Evolutionary conservation across 108 stramenopile species (phyloP).

Genomic region (Bacterosira constricta): DNA sequence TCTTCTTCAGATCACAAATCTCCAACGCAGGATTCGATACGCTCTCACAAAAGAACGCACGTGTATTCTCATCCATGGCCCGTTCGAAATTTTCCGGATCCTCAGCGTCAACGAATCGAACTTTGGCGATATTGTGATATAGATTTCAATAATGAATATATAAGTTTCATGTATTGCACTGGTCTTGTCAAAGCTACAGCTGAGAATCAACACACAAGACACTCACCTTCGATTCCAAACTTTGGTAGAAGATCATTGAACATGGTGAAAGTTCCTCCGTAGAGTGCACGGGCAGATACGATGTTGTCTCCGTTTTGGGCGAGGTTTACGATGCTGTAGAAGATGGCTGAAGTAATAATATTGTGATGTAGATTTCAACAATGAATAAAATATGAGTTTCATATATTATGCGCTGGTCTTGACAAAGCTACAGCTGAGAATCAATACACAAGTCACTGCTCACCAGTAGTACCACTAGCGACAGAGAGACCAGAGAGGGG

Average conservation of each 20-base stretch:
- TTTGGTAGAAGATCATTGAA: conserved; percentile 77
- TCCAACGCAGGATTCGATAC: conserved; percentile 74
- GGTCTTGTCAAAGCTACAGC: too few species aligned
- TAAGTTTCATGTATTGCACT: too few species aligned
- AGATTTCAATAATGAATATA: too few species aligned
- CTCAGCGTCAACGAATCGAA: conserved; percentile 73
- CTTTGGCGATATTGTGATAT: too few species aligned
- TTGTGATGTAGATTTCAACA: too few species aligned
- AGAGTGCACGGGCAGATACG: conserved; percentile 63
- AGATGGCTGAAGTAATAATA: too few species aligned
- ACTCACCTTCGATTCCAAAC: conserved; percentile 84
- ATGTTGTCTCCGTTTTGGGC: conserved; percentile 86
- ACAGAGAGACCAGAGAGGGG: conserved; percentile 14
- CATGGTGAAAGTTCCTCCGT: conserved; percentile 81
- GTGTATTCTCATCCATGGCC: conserved; percentile 81
- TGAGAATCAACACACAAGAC: too few species aligned
- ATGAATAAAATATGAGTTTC: too few species aligned
- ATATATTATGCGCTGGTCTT: background rate
- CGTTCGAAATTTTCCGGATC: conserved; percentile 57
- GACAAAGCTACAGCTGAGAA: background rate
- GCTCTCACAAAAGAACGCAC: conserved; percentile 80
- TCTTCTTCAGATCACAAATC: conserved; percentile 70
- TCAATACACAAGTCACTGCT: background rate
- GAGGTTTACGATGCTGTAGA: conserved; percentile 79
- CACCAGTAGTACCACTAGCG: conserved; percentile 21